These are phyloP conservation scores for Escovopsis sp. DNA, from an alignment of 2,329 filamentous ascomycete genomes.

Conservation along the genomic window DNA sequence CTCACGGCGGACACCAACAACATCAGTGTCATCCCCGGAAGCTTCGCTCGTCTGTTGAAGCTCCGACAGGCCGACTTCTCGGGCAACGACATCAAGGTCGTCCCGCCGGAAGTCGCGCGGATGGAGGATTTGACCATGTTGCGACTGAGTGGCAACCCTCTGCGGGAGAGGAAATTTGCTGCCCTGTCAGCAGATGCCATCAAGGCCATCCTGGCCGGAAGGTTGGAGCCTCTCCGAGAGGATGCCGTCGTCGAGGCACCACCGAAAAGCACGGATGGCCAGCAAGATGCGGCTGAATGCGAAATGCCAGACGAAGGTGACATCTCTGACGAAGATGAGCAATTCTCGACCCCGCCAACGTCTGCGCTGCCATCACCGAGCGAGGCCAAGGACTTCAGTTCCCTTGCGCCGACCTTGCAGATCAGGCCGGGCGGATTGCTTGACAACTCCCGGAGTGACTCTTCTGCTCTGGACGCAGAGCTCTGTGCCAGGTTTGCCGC, in stretches of 20 bases:
- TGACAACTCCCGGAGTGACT: conserved; percentile 54
- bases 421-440: conserved; percentile 48
- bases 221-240: conserved; percentile 43
- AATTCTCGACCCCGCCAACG: conserved; percentile 44
- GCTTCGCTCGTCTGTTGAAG: conserved; percentile 52
- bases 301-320: conserved; percentile 27
- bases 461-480: conserved; percentile 43
- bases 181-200: conserved; percentile 68
- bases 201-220: conserved; percentile 55
- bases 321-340: conserved; percentile 36
- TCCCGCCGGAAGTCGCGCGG: conserved; percentile 62
- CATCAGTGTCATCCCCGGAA: conserved; percentile 59
- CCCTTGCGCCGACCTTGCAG: conserved; percentile 36
- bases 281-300: conserved; percentile 1
- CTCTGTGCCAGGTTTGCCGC: conserved; percentile 40
- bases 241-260: conserved; percentile 14
- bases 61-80: conserved; percentile 71
- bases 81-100: conserved; percentile 62
- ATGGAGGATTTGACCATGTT: conserved; percentile 70
- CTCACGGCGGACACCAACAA: conserved; percentile 72
- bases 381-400: conserved; percentile 33
- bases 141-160: conserved; percentile 73
- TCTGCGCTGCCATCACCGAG: conserved; percentile 36
- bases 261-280: conserved; percentile 9
- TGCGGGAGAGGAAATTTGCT: conserved; percentile 76